These are phyloP conservation scores for Bjerkandera adusta DNA, from an alignment of 1,284 basidiomycete species.

Conservation along the genomic window DNA sequence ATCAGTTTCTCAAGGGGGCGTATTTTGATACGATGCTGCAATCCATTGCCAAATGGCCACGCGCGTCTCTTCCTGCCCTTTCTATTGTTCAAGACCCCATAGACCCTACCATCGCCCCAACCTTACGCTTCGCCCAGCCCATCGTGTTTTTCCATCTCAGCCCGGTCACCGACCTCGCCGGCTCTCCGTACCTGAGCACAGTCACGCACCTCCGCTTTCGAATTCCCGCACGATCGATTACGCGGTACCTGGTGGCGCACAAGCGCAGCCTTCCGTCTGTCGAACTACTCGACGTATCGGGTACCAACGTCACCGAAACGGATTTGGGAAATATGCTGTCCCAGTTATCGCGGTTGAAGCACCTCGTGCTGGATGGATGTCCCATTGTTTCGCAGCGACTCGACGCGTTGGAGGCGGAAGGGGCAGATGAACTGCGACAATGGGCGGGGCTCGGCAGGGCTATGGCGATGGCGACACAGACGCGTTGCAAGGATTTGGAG, in stretches of 20 bases:
- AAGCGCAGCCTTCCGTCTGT: constrained; percentile 37
- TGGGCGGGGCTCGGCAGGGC: constrained; percentile 56
- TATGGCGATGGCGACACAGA: constrained; percentile 52
- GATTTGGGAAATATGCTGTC: constrained; percentile 51
- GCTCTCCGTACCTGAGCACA: constrained; percentile 40
- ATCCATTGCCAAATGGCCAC: constrained; percentile 57
- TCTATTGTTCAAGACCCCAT: constrained; percentile 70
- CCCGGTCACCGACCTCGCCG: constrained; percentile 41
- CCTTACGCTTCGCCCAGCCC: constrained; percentile 61
- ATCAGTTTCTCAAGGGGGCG: constrained; percentile 67
- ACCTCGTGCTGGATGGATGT: constrained; percentile 58
- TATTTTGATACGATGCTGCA: constrained; percentile 65
- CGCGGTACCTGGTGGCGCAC: constrained; percentile 37
- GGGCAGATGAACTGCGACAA: constrained; percentile 35
- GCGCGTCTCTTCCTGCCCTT: constrained; percentile 39
- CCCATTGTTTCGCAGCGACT: constrained; percentile 36
- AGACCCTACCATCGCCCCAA: constrained; percentile 31
- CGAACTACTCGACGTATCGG: constrained; percentile 59
- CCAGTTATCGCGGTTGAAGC: constrained; percentile 41
- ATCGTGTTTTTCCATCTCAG: constrained; percentile 70
- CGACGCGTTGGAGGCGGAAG: constrained; percentile 25
- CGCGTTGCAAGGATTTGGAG: constrained; percentile 54
- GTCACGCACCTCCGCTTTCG: constrained; percentile 53
- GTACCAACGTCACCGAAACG: constrained; percentile 43
- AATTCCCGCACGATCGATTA: constrained; percentile 56